phyloP scores from a whole-genome alignment of 2,329 filamentous ascomycete species.

The Xylariaceae sp. region DNA sequence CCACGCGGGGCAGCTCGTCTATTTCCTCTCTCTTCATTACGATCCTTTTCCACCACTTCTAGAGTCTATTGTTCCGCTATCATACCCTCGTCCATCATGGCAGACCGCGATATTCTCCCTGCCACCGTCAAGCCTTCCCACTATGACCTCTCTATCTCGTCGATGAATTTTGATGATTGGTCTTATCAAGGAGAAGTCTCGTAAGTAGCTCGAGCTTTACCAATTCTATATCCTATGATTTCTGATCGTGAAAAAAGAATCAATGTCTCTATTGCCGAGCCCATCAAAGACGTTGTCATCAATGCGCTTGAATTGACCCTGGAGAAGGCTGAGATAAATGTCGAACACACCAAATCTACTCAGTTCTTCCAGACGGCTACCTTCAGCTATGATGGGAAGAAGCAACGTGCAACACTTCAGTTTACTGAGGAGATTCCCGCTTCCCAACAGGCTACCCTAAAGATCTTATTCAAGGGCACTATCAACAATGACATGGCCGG shows the following conservation, averaged over 20 bases:
- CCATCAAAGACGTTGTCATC: constrained; percentile 78
- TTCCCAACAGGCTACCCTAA: constrained; percentile 69
- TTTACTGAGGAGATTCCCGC: constrained; percentile 76
- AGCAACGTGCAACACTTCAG: constrained; percentile 80
- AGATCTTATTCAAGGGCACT: constrained; percentile 77
- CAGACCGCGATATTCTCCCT: constrained; percentile 68
- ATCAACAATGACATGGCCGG: constrained; percentile 93
- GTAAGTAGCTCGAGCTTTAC: constrained; percentile 47
- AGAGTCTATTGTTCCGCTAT: constrained; percentile 38
- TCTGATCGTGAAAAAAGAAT: constrained; percentile 59
- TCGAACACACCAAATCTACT: constrained; percentile 63
- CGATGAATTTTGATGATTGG: constrained; percentile 77
- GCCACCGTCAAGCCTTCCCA: constrained; percentile 78
- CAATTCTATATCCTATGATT: constrained; percentile 1
- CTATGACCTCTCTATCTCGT: constrained; percentile 82
- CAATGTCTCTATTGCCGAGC: constrained; percentile 72
- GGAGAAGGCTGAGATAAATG: constrained; percentile 65
- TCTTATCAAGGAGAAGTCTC: constrained; percentile 82
- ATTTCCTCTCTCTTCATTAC: constrained; percentile 12
- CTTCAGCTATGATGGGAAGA: constrained; percentile 81
- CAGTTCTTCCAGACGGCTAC: constrained; percentile 66
- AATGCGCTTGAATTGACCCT: constrained; percentile 88
- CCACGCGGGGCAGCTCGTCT: constrained; percentile 21
- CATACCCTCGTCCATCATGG: constrained; percentile 53
- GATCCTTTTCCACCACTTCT: constrained; percentile 39